Evolutionary conservation across 2,329 filamentous ascomycete species (phyloP).

Genomic region (Rhinocladiella similis): DNA sequence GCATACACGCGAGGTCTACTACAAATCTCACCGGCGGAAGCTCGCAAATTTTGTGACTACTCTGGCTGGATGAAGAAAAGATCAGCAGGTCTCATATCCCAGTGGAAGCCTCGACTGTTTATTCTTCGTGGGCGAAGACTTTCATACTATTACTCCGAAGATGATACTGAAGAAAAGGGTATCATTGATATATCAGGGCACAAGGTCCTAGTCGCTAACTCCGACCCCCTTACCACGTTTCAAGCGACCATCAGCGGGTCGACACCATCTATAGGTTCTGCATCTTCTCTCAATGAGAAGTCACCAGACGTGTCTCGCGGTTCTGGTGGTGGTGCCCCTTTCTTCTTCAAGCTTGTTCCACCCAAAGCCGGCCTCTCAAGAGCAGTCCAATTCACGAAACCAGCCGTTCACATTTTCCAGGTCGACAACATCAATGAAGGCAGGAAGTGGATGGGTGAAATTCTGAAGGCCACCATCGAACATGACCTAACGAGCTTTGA

Average conservation of each 20-base stretch:
- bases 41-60: slow-evolving; percentile 85
- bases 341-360: slow-evolving; percentile 97
- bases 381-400: slow-evolving; percentile 96
- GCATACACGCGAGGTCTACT: slow-evolving; percentile 86
- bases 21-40: slow-evolving; percentile 77
- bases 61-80: slow-evolving; percentile 99
- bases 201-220: slow-evolving; percentile 90
- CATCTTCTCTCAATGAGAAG: slow-evolving; percentile 35
- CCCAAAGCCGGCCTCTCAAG: slow-evolving; percentile 83
- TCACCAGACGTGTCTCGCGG: slow-evolving; percentile 25
- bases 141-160: slow-evolving; percentile 94
- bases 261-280: slow-evolving; percentile 37
- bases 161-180: slow-evolving; percentile 88
- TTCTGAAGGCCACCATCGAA: slow-evolving; percentile 99
- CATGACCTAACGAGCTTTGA: slow-evolving; percentile 72
- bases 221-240: slow-evolving; percentile 83
- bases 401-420: slow-evolving; percentile 95
- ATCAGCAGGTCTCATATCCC: slow-evolving; percentile 91
- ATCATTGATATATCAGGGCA: slow-evolving; percentile 98
- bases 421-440: slow-evolving; percentile 87
- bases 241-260: slow-evolving; percentile 77
- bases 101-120: slow-evolving; percentile 97
- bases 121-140: slow-evolving; percentile 86
- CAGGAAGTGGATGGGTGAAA: slow-evolving; percentile 93
- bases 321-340: slow-evolving; percentile 65